Evolutionary conservation across 225 moss, liverwort and hornwort species (phyloP).

Genomic region (Marchantia polymorpha): DNA sequence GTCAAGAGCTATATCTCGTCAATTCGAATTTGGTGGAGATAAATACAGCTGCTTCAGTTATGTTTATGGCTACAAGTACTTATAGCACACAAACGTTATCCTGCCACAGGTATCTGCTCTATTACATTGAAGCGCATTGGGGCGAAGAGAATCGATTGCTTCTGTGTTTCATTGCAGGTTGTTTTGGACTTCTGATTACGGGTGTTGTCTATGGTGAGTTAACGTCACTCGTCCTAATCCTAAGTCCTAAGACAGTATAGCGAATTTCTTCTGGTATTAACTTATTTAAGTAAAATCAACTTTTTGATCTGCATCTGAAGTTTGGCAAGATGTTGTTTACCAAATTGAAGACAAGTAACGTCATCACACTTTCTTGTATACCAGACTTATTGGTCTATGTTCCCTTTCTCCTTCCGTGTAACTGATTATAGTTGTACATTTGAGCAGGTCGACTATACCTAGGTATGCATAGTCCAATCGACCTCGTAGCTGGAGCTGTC

Average conservation of each 20-base stretch:
- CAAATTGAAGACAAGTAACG: background rate
- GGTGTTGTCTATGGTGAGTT: constrained; percentile 70
- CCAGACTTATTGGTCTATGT: background rate
- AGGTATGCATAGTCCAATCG: constrained; percentile 91
- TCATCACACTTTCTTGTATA: background rate
- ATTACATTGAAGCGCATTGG: constrained; percentile 45
- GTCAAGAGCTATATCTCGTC: no score
- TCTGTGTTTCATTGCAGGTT: constrained; percentile 34
- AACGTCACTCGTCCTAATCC: background rate
- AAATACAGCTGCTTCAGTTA: background rate
- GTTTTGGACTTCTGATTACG: constrained; percentile 37
- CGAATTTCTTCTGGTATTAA: no score
- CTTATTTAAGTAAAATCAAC: no score
- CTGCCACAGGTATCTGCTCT: constrained; percentile 54
- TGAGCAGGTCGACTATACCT: constrained; percentile 73
- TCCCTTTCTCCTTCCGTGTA: background rate
- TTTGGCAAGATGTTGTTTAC: background rate
- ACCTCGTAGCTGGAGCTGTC: constrained; percentile 59
- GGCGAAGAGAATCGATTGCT: constrained; percentile 34
- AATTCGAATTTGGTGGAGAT: no score
- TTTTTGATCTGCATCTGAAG: background rate
- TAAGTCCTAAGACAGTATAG: background rate
- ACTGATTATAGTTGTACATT: background rate
- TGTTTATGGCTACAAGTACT: background rate
- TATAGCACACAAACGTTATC: background rate